Base-by-base conservation (phyloP, 2,329 filamentous ascomycete genomes). In the Diaporthe caulivora region DNA sequence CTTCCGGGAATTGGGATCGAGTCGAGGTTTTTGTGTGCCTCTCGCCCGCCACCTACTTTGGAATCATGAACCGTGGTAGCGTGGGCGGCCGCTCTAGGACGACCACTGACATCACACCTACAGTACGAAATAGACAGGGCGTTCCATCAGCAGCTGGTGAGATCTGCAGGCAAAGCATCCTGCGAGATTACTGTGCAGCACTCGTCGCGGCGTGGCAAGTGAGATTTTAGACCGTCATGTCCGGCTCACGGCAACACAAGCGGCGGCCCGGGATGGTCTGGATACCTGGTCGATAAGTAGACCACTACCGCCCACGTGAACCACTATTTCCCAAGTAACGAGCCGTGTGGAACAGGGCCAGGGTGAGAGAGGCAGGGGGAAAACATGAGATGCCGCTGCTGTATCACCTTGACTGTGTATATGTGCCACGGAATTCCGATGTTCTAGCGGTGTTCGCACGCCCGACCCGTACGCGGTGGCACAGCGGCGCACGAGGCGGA, bases 381-480 rank as follows among this genome's bases (percentile, higher is more conserved):
- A 64, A 26, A n/a, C 17, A 47, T 11, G 24, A 24, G 40, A 58
- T 44, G 55, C 55, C 40, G 57, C 37, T 29, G 29, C 29, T 67
- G 62, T 67, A 44, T 67, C 47, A 67, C 47, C 51, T 40, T 40
- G 62, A 40, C 18, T 29, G 29, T 34, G n/a, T n/a, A 49, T 40
- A 13, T 53, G 62, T 67, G 47, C 47, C 47, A 67, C 62, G 62
- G 47, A 67, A 53, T 67, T 2, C 62, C 47, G 40, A 53, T 40
- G 47, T 67, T 67, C 62, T 67, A 67, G 62, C 62, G 62, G 62
- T 37, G n/a, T 53, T 67, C 62, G 31, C 62, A 53, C 62, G 29
- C n/a, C 31, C 47, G 29, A 1, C 21, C 42, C 26, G 42, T 34
- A 11, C 34, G 40, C 55, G 18, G 62, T 53, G n/a, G 18, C 31